A percentile compares a stretch with the other conserved stretches of the same genome.
These are phyloP conservation scores for Moniliophthora roreri DNA, from an alignment of 1,284 basidiomycete species.

Conservation along the genomic window DNA sequence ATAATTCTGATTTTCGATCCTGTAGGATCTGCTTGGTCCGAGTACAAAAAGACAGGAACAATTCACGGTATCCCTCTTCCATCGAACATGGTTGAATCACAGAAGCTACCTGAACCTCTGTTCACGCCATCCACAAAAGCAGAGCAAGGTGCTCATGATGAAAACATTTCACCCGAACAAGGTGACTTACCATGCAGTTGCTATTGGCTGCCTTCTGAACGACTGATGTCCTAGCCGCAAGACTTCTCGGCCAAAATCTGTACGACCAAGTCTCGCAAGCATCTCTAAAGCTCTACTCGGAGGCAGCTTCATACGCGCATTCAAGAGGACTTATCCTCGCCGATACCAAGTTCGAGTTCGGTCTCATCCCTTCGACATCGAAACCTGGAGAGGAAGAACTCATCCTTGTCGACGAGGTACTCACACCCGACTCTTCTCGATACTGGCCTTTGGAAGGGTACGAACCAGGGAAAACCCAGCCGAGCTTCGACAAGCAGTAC, in stretches of 20 bases:
- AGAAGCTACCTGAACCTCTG: conserved; percentile 80
- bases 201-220: not conserved
- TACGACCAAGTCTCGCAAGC: conserved; percentile 60
- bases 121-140: conserved; percentile 99
- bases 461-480: conserved; percentile 74
- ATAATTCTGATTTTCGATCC: not conserved
- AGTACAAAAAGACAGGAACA: conserved; percentile 88
- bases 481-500: conserved; percentile 97
- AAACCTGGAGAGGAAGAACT: conserved; percentile 47
- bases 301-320: conserved; percentile 79
- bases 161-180: conserved; percentile 94
- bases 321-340: conserved; percentile 91
- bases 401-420: conserved; percentile 92
- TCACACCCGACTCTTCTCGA: conserved; percentile 96
- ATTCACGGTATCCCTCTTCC: conserved; percentile 87
- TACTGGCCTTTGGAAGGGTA: conserved; percentile 91
- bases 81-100: conserved; percentile 81
- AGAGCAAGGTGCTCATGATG: conserved; percentile 92
- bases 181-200: conserved; percentile 40
- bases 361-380: conserved; percentile 48
- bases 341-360: conserved; percentile 93
- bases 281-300: conserved; percentile 71
- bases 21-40: conserved; percentile 90
- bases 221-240: conserved; percentile 44
- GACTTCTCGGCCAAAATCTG: conserved; percentile 68